Base-by-base conservation (phyloP, 2,329 filamentous ascomycete genomes). In the Zymoseptoria passerinii region DNA sequence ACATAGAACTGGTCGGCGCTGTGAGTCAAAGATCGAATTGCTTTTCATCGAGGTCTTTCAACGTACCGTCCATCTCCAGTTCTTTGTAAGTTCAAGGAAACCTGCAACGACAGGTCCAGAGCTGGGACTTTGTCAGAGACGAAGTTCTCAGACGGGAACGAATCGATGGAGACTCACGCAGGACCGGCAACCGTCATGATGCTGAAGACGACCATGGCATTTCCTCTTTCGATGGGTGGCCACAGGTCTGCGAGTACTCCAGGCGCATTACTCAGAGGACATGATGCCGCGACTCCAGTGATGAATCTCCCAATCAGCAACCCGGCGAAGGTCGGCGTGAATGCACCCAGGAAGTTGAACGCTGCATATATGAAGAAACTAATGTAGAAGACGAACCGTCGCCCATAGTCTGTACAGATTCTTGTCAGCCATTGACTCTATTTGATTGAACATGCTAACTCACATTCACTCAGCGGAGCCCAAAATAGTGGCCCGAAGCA, bases 381-480 rank as follows among this genome's bases (percentile, higher is more conserved):
- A 40, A 68, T 63, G 65, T 80, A 78, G 63, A 82, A 80, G 51
- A 83, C 75, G 61, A 72, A 74, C 61, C 79, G 75, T 13, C 85
- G 78, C 7, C 85, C 84, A 59, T 81, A 81, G 59, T 44, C 35
- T 44, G 16, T 44, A 16, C 35, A 44, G 16, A 4, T 16, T n/a
- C 16, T 44, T n/a, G 35, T 44, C 35, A 44, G 35, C 35, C 35
- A 6, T 44, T 16, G 13, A 16, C 35, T 4, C 35, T 13, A 44
- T 44, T 7, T 16, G 29, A 35, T 35, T 44, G 13, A 16, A 44
- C 16, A 44, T 6, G n/a, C 35, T 13, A 44, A 13, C 35, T 44
- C 35, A 44, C 35, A 83, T 67, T 89, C 86, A 49, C 82, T 86
- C 1, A 88, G 68, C 0, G 86, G 86, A 0, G 83, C 85, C 77